Evolutionary conservation across 2,329 filamentous ascomycete species (phyloP).

Genomic region (Venturiaceae sp.): DNA sequence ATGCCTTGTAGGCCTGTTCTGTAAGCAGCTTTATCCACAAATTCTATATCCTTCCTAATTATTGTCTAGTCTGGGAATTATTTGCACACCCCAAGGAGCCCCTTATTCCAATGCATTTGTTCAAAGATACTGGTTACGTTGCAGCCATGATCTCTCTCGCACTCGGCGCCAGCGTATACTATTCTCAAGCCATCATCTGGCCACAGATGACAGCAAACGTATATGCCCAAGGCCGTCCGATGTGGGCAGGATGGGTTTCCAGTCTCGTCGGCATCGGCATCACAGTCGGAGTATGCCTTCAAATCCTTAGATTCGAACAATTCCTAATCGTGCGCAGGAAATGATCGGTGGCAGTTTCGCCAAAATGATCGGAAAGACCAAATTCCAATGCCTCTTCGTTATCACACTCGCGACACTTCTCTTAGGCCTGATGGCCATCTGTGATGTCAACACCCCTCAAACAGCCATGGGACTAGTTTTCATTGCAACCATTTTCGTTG

Average conservation of each 20-base stretch:
- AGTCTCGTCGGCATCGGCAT: conserved; percentile 14
- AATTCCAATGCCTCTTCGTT: conserved; percentile 16
- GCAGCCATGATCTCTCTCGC: conserved; percentile 17
- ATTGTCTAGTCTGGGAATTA: conserved; percentile 21
- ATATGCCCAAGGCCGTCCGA: conserved; percentile 14
- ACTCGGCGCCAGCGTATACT: conserved; percentile 16
- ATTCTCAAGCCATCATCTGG: conserved; percentile 22
- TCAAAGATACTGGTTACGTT: conserved; percentile 22
- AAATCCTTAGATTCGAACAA: conserved; percentile 14
- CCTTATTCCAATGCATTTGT: conserved; percentile 26
- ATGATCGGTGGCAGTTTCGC: conserved; percentile 17
- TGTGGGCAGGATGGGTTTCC: conserved; percentile 14
- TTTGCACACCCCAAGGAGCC: conserved; percentile 19
- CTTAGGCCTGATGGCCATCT: conserved; percentile 12
- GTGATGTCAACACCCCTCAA: conserved; percentile 13
- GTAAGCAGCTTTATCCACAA: neutral
- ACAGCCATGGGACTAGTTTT: conserved; percentile 14
- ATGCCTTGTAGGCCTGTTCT: conserved; percentile 25
- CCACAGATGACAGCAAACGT: conserved; percentile 16
- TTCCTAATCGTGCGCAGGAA: conserved; percentile 17
- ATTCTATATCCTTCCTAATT: neutral
- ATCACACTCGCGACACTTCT: conserved; percentile 15
- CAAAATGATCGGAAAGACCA: conserved; percentile 13
- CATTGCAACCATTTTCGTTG: conserved; percentile 18
- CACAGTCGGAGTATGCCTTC: conserved; percentile 14